These are phyloP conservation scores for Leccinellum albellum DNA, from an alignment of 768 basidiomycete genomes.

Conservation along the genomic window DNA sequence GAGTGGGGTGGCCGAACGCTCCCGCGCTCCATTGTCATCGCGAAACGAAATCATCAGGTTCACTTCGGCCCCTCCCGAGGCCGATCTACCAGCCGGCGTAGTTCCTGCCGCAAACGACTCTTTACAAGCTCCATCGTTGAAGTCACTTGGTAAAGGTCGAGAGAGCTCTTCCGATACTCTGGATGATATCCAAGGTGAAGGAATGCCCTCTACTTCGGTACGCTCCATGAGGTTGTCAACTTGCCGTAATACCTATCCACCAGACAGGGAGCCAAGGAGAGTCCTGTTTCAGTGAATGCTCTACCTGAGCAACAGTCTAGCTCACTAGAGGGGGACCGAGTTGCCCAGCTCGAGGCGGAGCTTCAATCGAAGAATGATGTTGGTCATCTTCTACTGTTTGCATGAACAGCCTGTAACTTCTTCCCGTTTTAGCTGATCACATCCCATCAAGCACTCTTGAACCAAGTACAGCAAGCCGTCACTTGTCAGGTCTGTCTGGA, in stretches of 20 bases:
- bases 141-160: background rate
- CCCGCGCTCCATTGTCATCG: constrained; percentile 16
- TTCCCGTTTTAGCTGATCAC: constrained; percentile 39
- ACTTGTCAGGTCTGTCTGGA: constrained; percentile 81
- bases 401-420: background rate
- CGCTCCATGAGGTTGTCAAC: background rate
- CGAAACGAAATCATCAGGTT: constrained; percentile 29
- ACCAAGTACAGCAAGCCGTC: constrained; percentile 55
- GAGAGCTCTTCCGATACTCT: background rate
- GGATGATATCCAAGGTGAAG: background rate
- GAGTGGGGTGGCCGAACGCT: constrained; percentile 6
- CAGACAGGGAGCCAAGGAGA: constrained; percentile 8
- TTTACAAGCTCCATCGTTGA: constrained; percentile 1
- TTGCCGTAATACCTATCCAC: constrained; percentile 5
- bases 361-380: constrained; percentile 40
- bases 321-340: constrained; percentile 19
- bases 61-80: constrained; percentile 16
- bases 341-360: constrained; percentile 43
- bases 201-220: constrained; percentile 15
- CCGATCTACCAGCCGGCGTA: constrained; percentile 1
- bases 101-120: background rate
- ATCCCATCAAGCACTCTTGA: constrained; percentile 51
- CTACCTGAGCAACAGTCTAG: background rate
- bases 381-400: constrained; percentile 11
- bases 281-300: background rate